Evolutionary conservation across 192 early-diverging fungal species (phyloP), one percentile per base, ranked within the genome.

Genomic region (Coemansia sp.): DNA sequence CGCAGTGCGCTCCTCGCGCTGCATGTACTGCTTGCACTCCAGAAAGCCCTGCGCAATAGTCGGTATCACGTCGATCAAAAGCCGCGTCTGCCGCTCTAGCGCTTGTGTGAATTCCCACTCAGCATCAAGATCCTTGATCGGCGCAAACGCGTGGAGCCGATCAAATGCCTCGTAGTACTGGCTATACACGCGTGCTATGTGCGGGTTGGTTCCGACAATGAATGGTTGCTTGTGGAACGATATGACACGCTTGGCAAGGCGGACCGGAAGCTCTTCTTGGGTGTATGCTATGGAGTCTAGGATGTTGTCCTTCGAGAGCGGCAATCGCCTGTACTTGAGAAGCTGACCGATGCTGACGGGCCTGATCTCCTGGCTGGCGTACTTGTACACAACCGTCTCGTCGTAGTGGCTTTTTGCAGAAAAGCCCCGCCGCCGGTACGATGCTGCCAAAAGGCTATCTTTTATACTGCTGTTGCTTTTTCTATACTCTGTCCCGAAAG

Each of bases 151-250:
- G 15, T 85, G 84, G 4, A 97, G 76, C 8, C 66, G 83, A 59
- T 91, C 90, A 65, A 94, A 91, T 15, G 93, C 91, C 59, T 91
- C 87, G 62, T 86, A 88, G 67, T 93, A 94, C 16, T 94, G 88
- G 56, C 87, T 78, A 75, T 96, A 96, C 15, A 96, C 88, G 43
- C 83, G 81, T 44, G 89, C 84, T 60, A 99, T 95, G 68, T 94
- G 87, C 3, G 97, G 97, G 76, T 99, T 99, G 52, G 93, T 93
- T 62, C 94, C 97, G 38, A 99, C 95, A 56, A 99, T 99, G 72
- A 95, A 97, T 0, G 95, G 95, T 38, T 97, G 84, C 51, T 87
- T 91, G 76, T 97, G 93, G 56, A 97, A 89, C 7, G 91, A 92
- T 6, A 85, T 77, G 11, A 96, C 93, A 6, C 95, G 90, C 65